Base-by-base conservation (phyloP, 2,329 filamentous ascomycete genomes). In the Aspergillus brunneoviolaceus region DNA sequence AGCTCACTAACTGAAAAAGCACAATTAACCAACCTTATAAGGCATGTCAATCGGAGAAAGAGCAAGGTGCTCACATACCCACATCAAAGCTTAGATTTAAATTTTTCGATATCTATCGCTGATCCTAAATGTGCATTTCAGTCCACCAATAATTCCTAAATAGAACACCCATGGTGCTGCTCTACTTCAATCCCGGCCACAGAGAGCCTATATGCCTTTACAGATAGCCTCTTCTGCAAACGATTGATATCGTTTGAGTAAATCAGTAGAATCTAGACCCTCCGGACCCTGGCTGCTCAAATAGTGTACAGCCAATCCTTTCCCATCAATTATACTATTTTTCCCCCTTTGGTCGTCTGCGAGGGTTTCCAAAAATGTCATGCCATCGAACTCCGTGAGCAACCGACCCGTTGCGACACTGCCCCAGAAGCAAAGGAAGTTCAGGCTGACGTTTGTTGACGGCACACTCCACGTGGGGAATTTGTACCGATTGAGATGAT, bases 191-290 rank as follows among this genome's bases (percentile, higher is more conserved):
- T 21, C 4, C 16, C 48, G 25, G 11, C 19, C 25, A 25, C 49
- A 29, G 11, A 35, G 11, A 14, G 50, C 50, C 33, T 33, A 35
- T 7, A 57, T 64, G 12, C 63, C 52, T 16, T 63, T 64, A 61
- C 84, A 87, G 16, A 84, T 77, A 23, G 77, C 79, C 64, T 86
- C 82, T 42, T 78, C 73, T 0, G 84, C 84, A 70, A 82, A 85
- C 2, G 77, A 75, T 14, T 79, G 76, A 67, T 85, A 86, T 33
- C 84, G 75, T 42, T 80, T 77, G 9, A 87, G 71, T 16, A 86
- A 72, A 65, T 87, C 84, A 0, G 84, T 85, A 54, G 75, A 72
- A n/a, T 79, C 76, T 57, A 85, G 58, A 9, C 76, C 75, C 7
- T 72, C 66, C 61, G 80, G 77, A 7, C 60, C 67, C 25, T 74